These are phyloP conservation scores for Fusarium sp. DNA, from an alignment of 2,329 filamentous ascomycete genomes.

Conservation along the genomic window DNA sequence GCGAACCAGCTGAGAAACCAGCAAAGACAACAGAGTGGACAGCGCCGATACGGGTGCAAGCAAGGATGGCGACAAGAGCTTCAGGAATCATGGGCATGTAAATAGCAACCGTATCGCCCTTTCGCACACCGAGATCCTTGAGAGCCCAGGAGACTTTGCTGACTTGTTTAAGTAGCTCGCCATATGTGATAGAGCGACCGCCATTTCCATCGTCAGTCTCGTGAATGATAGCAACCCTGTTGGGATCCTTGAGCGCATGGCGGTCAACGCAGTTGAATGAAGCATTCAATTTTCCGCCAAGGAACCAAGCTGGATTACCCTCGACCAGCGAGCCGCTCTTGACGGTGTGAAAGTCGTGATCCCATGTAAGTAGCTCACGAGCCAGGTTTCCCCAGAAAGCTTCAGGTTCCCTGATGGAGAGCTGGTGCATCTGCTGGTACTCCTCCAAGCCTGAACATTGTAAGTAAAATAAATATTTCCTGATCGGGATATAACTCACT, in stretches of 20 bases:
- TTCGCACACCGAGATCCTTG: slow-evolving; percentile 90
- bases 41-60: slow-evolving; percentile 86
- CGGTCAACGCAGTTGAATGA: slow-evolving; percentile 96
- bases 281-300: slow-evolving; percentile 88
- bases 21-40: slow-evolving; percentile 95
- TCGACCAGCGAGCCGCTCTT: slow-evolving; percentile 74
- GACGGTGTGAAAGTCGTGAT: slow-evolving; percentile 86
- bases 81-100: slow-evolving; percentile 98
- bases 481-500: slow-evolving; percentile 1
- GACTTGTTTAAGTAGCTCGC: slow-evolving; percentile 87
- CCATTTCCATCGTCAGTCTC: slow-evolving; percentile 90
- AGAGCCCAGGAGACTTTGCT: slow-evolving; percentile 82
- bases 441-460: slow-evolving; percentile 61
- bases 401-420: slow-evolving; percentile 85
- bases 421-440: slow-evolving; percentile 68
- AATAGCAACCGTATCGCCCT: slow-evolving; percentile 92
- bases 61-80: slow-evolving; percentile 78
- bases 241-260: slow-evolving; percentile 86
- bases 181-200: slow-evolving; percentile 85
- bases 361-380: slow-evolving; percentile 86
- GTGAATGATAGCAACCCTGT: slow-evolving; percentile 93
- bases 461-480: not conserved
- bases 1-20: slow-evolving; percentile 90
- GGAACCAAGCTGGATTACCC: slow-evolving; percentile 90
- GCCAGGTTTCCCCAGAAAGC: slow-evolving; percentile 87